Percentiles rank a stretch among this genome's conserved stretches.
Evolutionary conservation across 352 stramenopile species (phyloP).

Genomic region (Pythium angustatum): DNA sequence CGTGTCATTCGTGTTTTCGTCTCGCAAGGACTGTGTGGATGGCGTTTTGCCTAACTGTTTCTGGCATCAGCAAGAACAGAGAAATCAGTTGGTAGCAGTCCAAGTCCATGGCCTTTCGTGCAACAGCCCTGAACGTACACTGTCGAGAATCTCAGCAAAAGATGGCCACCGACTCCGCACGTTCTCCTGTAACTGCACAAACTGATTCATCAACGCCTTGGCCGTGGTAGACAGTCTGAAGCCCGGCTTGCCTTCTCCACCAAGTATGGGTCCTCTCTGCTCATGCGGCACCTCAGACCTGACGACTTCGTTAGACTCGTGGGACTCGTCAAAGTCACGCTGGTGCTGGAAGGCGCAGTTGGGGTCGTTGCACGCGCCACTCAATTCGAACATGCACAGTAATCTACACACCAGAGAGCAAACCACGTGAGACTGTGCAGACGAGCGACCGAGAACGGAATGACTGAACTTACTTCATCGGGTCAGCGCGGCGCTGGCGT

Average conservation of each 20-base stretch:
- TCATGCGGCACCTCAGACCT: too few relatives aligned
- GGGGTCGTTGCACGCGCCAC: constrained; percentile 73
- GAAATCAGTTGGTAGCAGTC: too few relatives aligned
- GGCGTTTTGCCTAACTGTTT: background rate
- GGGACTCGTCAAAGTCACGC: constrained; percentile 44
- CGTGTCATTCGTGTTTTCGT: too few relatives aligned
- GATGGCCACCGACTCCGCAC: constrained; percentile 14
- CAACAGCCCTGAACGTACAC: too few relatives aligned
- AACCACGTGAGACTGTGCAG: background rate
- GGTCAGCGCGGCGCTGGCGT: constrained; percentile 15
- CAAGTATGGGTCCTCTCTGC: background rate
- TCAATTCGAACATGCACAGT: constrained; percentile 72
- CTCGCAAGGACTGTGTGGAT: background rate
- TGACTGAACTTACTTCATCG: constrained; percentile 25
- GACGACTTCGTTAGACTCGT: background rate
- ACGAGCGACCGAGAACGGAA: background rate
- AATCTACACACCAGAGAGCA: constrained; percentile 36
- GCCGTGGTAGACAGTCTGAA: background rate
- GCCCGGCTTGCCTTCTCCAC: background rate
- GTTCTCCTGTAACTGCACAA: constrained; percentile 31
- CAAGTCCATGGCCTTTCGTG: too few relatives aligned
- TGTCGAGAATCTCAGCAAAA: constrained; percentile 8
- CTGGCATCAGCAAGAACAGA: too few relatives aligned
- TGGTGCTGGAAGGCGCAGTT: constrained; percentile 69
- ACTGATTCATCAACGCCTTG: constrained; percentile 20